A percentile compares a stretch with the other conserved stretches of the same genome.
Evolutionary conservation across 2,329 filamentous ascomycete species (phyloP).

Genomic region (Talaromyces sp.): DNA sequence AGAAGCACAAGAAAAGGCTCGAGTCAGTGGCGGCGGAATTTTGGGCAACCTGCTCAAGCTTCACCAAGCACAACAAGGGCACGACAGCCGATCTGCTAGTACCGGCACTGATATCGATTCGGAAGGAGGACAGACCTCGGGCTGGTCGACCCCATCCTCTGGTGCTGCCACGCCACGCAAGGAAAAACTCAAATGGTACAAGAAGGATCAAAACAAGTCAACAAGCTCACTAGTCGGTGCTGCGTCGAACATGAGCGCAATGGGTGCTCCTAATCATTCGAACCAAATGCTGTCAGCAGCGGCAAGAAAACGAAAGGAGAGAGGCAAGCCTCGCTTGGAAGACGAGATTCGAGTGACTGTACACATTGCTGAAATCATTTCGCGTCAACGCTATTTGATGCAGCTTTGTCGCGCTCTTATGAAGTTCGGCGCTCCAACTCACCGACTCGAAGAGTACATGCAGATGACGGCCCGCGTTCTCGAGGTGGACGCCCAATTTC

Average conservation of each 20-base stretch:
- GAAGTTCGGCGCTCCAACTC: conserved; percentile 83
- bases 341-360: conserved; percentile 53
- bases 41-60: conserved; percentile 66
- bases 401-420: conserved; percentile 81
- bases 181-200: conserved; percentile 39
- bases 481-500: conserved; percentile 79
- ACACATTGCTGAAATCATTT: conserved; percentile 63
- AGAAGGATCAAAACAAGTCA: conserved; percentile 31
- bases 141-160: conserved; percentile 17
- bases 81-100: conserved; percentile 14
- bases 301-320: conserved; percentile 16
- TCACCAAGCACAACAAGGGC: conserved; percentile 46
- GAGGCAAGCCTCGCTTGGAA: conserved; percentile 21
- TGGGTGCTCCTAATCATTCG: conserved; percentile 23
- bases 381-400: conserved; percentile 74
- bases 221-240: conserved; percentile 33
- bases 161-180: conserved; percentile 28
- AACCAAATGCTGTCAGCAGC: conserved; percentile 18
- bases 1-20: conserved; percentile 18
- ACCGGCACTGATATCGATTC: conserved; percentile 18
- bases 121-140: conserved; percentile 19
- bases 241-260: conserved; percentile 30
- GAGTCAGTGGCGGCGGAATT: conserved; percentile 48
- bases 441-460: conserved; percentile 84
- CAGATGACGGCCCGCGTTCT: conserved; percentile 78